Percentiles rank a stretch among this genome's conserved stretches.
phyloP scores from a whole-genome alignment of 1,139 yeast species.

The Suhomyces taliae region DNA sequence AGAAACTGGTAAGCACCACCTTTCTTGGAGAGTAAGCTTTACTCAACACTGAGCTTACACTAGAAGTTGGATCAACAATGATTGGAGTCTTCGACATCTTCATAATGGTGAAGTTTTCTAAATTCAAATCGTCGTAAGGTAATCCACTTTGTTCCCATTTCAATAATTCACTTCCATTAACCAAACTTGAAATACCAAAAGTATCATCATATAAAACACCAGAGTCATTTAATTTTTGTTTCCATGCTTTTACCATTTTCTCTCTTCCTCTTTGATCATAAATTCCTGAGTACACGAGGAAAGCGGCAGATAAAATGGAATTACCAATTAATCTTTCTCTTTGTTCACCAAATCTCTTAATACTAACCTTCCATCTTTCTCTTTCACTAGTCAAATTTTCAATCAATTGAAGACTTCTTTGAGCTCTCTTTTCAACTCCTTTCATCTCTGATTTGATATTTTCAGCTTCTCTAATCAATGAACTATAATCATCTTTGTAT shows the following conservation, averaged over 20 bases:
- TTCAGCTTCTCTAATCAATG: constrained; percentile 75
- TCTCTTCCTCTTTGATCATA: constrained; percentile 55
- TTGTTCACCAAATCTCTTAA: constrained; percentile 49
- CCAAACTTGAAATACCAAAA: constrained; percentile 32
- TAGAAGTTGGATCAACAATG: constrained; percentile 72
- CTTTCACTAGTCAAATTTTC: constrained; percentile 68
- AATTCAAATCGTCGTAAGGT: constrained; percentile 55
- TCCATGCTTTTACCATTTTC: constrained; percentile 43
- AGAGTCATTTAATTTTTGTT: constrained; percentile 31
- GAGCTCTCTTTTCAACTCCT: constrained; percentile 59
- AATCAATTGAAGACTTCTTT: constrained; percentile 61
- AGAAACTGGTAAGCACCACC: constrained; percentile 63
- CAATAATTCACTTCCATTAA: constrained; percentile 42
- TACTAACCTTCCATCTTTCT: constrained; percentile 70
- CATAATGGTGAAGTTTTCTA: constrained; percentile 65
- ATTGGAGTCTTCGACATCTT: constrained; percentile 46
- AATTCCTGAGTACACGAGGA: constrained; percentile 60
- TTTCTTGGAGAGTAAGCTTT: constrained; percentile 33
- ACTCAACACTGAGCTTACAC: constrained; percentile 42
- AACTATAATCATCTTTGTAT: constrained; percentile 70
- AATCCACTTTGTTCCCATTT: constrained; percentile 57
- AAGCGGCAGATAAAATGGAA: constrained; percentile 62
- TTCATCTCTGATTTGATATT: constrained; percentile 69
- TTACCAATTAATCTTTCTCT: constrained; percentile 61
- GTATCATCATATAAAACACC: constrained; percentile 45